These are phyloP conservation scores for Zygotorulaspora sp. DNA, from an alignment of 805 yeast species.

Conservation along the genomic window DNA sequence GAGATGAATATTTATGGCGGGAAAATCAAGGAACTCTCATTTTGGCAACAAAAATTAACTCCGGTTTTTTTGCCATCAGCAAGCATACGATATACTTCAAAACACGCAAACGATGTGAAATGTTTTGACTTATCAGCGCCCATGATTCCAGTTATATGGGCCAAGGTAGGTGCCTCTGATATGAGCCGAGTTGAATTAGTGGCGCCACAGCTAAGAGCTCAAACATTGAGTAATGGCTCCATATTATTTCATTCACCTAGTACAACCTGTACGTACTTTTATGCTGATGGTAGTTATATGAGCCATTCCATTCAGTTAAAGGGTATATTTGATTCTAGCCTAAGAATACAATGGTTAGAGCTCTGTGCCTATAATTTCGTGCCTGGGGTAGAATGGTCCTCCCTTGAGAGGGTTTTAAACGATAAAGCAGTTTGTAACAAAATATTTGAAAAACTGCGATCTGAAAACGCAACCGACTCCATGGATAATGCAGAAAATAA, in stretches of 20 bases:
- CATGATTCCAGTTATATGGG: slow-evolving; percentile 55
- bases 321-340: slow-evolving; percentile 55
- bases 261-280: slow-evolving; percentile 47
- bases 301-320: slow-evolving; percentile 57
- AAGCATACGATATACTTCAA: slow-evolving; percentile 43
- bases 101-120: slow-evolving; percentile 43
- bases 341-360: slow-evolving; percentile 71
- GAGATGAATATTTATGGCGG: slow-evolving; percentile 42
- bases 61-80: slow-evolving; percentile 54
- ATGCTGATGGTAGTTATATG: slow-evolving; percentile 66
- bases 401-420: slow-evolving; percentile 41
- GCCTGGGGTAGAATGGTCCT: slow-evolving; percentile 45
- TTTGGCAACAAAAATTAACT: slow-evolving; percentile 46
- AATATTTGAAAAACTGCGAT: slow-evolving; percentile 16
- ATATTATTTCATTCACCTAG: slow-evolving; percentile 52
- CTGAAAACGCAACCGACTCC: slow-evolving; percentile 2
- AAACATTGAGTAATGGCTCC: slow-evolving; percentile 49
- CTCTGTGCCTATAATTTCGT: slow-evolving; percentile 45
- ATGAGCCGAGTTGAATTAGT: slow-evolving; percentile 49
- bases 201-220: slow-evolving; percentile 47
- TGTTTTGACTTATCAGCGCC: slow-evolving; percentile 62
- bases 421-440: slow-evolving; percentile 25
- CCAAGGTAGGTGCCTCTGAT: slow-evolving; percentile 47
- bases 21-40: slow-evolving; percentile 41
- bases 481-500: not conserved